Percentiles rank a stretch among this genome's conserved stretches.
phyloP scores from a whole-genome alignment of 208 protist genomes.

The Trypanosoma caninum region DNA sequence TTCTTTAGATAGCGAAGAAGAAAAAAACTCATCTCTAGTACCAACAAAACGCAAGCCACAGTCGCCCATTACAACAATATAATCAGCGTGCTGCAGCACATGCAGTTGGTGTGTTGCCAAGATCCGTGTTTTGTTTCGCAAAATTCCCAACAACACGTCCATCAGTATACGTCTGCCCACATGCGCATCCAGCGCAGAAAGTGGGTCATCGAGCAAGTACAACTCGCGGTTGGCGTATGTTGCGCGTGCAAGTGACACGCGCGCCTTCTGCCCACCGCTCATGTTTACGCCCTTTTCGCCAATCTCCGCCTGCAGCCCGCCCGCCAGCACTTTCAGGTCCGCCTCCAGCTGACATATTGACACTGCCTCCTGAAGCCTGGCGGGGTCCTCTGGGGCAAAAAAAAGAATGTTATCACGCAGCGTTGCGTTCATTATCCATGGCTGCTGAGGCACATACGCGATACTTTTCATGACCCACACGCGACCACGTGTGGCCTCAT shows the following conservation, averaged over 20 bases:
- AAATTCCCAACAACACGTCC: conserved; percentile 44
- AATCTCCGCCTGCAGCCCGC: conserved; percentile 87
- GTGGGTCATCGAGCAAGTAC: conserved; percentile 91
- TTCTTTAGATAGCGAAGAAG: conserved; percentile 38
- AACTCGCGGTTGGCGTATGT: conserved; percentile 84
- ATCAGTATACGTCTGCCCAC: conserved; percentile 55
- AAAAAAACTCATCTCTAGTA: conserved; percentile 24
- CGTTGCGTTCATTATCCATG: conserved; percentile 93
- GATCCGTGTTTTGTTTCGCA: conserved; percentile 82
- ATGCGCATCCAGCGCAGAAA: conserved; percentile 91
- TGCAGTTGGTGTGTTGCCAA: conserved; percentile 95
- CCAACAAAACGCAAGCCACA: conserved; percentile 53
- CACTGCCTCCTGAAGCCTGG: conserved; percentile 42
- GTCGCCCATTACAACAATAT: conserved; percentile 79
- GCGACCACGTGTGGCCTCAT: conserved; percentile 29
- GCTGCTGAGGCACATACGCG: conserved; percentile 89
- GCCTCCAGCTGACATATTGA: conserved; percentile 62
- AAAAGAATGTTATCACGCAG: conserved; percentile 93
- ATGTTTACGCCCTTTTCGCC: conserved; percentile 88
- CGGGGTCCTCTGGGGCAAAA: conserved; percentile 47
- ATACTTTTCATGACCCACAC: conserved; percentile 36
- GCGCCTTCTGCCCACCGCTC: conserved; percentile 86
- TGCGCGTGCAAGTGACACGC: conserved; percentile 82
- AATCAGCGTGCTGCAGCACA: conserved; percentile 66
- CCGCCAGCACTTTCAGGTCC: conserved; percentile 80